phyloP scores from a whole-genome alignment of 441 rosid species.

The Erodium moschatum region DNA sequence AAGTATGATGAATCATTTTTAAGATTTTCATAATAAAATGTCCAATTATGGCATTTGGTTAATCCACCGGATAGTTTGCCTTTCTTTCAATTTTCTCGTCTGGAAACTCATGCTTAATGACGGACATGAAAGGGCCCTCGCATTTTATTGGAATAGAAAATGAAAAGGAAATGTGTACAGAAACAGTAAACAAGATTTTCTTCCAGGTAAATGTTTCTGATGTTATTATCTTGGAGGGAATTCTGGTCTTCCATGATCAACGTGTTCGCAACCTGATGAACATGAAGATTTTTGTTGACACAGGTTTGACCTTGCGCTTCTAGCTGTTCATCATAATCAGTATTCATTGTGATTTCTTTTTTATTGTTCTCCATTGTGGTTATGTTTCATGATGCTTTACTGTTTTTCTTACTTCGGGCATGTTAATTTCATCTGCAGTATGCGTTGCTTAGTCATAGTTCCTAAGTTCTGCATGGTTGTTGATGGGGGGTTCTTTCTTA shows the following conservation, averaged over 20 bases:
- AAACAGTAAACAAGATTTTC: constrained; percentile 27
- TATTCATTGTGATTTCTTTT: constrained; percentile 1
- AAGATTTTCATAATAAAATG: constrained; percentile 1
- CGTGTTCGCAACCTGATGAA: constrained; percentile 80
- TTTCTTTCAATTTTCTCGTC: not conserved
- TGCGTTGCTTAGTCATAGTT: not conserved
- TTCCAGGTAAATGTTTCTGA: constrained; percentile 90
- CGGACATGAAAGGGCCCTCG: not conserved
- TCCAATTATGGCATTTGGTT: not conserved
- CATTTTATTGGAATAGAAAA: not conserved
- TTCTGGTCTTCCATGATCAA: constrained; percentile 81
- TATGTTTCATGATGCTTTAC: not conserved
- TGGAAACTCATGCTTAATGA: not conserved
- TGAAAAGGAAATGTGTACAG: not conserved
- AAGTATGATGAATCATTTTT: not conserved
- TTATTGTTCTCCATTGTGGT: not conserved
- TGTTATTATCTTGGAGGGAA: constrained; percentile 93
- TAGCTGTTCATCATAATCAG: constrained; percentile 15
- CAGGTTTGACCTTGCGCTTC: constrained; percentile 38
- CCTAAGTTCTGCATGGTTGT: not conserved
- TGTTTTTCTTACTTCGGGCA: not conserved
- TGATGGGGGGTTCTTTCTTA: too few relatives aligned
- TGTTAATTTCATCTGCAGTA: not conserved
- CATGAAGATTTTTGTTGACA: constrained; percentile 92
- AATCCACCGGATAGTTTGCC: not conserved